Conservation (phyloP, 1,284 basidiomycete species). For the Fomitiporia mediterranea region DNA sequence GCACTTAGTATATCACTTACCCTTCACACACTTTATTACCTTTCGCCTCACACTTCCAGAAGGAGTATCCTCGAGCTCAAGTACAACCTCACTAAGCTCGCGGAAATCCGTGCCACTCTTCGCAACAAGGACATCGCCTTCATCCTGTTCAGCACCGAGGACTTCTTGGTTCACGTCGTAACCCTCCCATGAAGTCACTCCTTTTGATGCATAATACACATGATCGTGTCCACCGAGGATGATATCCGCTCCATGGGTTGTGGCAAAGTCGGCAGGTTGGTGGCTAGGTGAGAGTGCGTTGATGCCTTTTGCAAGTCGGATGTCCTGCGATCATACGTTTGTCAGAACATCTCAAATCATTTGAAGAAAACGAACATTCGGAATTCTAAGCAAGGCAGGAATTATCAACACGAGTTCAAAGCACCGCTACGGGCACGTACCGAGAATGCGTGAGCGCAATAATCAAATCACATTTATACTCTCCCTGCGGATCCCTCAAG, state of each 20-base stretch:
- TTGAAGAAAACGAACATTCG: constrained; percentile 26
- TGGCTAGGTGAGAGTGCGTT: constrained; percentile 54
- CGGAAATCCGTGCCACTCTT: constrained; percentile 93
- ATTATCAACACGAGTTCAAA: constrained; percentile 28
- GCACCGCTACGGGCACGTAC: constrained; percentile 31
- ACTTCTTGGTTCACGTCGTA: constrained; percentile 52
- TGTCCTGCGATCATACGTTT: constrained; percentile 45
- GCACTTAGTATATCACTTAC: constrained; percentile 31
- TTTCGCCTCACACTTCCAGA: constrained; percentile 62
- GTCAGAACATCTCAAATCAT: constrained; percentile 39
- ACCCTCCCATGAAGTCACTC: constrained; percentile 68
- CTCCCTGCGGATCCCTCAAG: constrained; percentile 68
- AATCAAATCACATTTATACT: constrained; percentile 70
- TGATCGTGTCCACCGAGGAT: constrained; percentile 92
- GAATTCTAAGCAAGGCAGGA: constrained; percentile 27
- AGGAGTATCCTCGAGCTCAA: constrained; percentile 61
- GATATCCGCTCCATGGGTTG: constrained; percentile 77
- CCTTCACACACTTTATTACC: constrained; percentile 60
- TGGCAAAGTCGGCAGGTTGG: constrained; percentile 42
- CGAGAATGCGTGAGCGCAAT: constrained; percentile 80
- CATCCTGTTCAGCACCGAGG: constrained; percentile 72
- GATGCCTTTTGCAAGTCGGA: constrained; percentile 59
- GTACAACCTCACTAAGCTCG: constrained; percentile 71
- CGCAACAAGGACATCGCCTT: constrained; percentile 67
- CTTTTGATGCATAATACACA: constrained; percentile 78